Base-by-base conservation (phyloP, 2,329 filamentous ascomycete genomes). In the Colletotrichum tropicicola region DNA sequence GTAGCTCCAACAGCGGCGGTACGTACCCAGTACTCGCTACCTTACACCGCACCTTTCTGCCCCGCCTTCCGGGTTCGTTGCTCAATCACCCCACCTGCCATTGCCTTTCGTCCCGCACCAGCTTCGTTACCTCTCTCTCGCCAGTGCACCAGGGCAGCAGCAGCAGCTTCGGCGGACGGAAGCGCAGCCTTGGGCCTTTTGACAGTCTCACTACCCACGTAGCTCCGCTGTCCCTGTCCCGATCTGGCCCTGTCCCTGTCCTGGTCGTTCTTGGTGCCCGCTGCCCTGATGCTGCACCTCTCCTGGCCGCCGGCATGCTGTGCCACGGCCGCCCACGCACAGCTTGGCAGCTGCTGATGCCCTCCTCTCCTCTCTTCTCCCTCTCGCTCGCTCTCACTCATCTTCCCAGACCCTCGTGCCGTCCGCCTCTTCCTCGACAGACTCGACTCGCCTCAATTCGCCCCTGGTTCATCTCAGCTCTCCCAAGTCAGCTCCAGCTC, bases 41-140 rank as follows among this genome's bases (percentile, higher is more conserved):
- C 43, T 32, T 51, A 57, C 54, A 57, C 54, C 54, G 54, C 54
- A 57, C 54, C 54, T 57, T 57, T 13, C 19, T 45, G 41, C 54
- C 54, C 54, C 54, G 54, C 54, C 54, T 57, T 48, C 54, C 54
- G 43, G 41, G 27, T 57, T 48, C 54, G 52, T 44, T 17, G 27
- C 39, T 45, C 25, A 55, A 25, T 55, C 52, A 55, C 52, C 52
- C 52, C 52, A 55, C 52, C 52, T 55, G n/a, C n/a, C n/a, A n/a
- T n/a, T n/a, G n/a, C n/a, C n/a, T n/a, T n/a, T n/a, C n/a, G n/a
- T n/a, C n/a, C n/a, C n/a, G n/a, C n/a, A n/a, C n/a, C n/a, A n/a
- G n/a, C n/a, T n/a, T n/a, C n/a, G n/a, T n/a, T n/a, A n/a, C n/a
- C n/a, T n/a, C n/a, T n/a, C n/a, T n/a, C n/a, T n/a, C n/a, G n/a